Evolutionary conservation across 495 filamentous ascomycete species (phyloP).

Genomic region (Tuber brumale): DNA sequence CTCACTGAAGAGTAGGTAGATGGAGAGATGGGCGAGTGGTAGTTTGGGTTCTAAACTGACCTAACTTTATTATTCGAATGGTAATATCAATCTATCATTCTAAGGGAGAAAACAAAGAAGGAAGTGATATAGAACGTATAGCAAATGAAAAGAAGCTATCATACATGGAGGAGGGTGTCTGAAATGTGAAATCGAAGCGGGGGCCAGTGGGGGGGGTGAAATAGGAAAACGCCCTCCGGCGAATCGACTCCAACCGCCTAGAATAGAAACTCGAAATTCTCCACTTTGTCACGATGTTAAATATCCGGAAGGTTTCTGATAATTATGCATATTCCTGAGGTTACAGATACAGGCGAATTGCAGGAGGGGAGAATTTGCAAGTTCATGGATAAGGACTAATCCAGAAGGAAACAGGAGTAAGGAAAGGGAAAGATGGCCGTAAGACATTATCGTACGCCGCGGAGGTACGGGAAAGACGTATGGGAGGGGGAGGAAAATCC

Average conservation of each 20-base stretch:
- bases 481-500: too few species aligned
- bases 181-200: neutral
- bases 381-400: neutral
- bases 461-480: too few species aligned
- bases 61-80: neutral
- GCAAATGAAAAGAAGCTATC: neutral
- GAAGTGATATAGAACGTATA: neutral
- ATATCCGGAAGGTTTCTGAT: neutral
- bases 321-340: neutral
- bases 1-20: neutral
- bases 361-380: neutral
- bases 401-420: neutral
- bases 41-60: neutral
- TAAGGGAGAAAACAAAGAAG: too few species aligned
- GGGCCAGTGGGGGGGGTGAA: neutral
- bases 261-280: neutral
- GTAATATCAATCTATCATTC: neutral
- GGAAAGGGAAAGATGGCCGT: too few species aligned
- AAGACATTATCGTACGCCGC: too few species aligned
- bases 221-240: neutral
- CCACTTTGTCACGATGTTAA: neutral
- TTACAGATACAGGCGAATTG: neutral
- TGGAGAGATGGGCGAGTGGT: neutral
- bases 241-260: fast-evolving
- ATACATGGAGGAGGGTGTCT: neutral